A percentile compares a stretch with the other conserved stretches of the same genome.
phyloP scores from a whole-genome alignment of 495 filamentous ascomycete species.

The Glarea lozoyensis region DNA sequence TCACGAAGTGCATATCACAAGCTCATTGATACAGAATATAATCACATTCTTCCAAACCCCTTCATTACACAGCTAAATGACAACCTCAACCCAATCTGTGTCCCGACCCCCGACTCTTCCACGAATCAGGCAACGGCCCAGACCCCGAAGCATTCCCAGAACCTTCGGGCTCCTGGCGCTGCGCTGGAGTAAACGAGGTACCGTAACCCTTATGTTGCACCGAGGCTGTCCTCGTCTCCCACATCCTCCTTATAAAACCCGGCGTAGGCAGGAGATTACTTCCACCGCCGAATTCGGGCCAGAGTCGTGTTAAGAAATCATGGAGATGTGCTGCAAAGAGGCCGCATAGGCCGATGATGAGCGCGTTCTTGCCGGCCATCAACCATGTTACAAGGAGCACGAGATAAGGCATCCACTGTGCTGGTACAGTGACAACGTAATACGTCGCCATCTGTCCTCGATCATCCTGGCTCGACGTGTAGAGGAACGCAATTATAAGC shows the following conservation, averaged over 20 bases:
- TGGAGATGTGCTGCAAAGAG: constrained; percentile 76
- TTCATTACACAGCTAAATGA: too few relatives aligned
- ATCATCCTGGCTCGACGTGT: constrained; percentile 77
- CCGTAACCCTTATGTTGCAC: constrained; percentile 46
- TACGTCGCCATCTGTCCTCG: constrained; percentile 59
- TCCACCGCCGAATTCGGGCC: constrained; percentile 75
- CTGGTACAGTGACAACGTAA: constrained; percentile 68
- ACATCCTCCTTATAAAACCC: constrained; percentile 50
- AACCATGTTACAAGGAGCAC: constrained; percentile 65
- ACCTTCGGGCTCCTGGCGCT: constrained; percentile 20
- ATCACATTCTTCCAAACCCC: too few relatives aligned
- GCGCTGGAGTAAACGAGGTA: constrained; percentile 31
- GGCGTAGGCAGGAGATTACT: constrained; percentile 64
- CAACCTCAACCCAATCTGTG: constrained; percentile 51
- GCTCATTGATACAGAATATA: too few relatives aligned
- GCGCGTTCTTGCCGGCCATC: constrained; percentile 33
- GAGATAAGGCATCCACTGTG: constrained; percentile 65
- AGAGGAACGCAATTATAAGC: constrained; percentile 67
- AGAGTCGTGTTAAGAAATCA: constrained; percentile 76
- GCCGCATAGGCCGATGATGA: constrained; percentile 52
- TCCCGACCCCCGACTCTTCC: constrained; percentile 59
- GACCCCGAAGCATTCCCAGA: constrained; percentile 18
- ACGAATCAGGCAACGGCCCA: constrained; percentile 42
- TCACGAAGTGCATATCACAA: too few relatives aligned
- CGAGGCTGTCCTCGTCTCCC: constrained; percentile 34